Conservation (phyloP, 371 early-diverging fungal genomes). For the Sporodiniella umbellata region DNA sequence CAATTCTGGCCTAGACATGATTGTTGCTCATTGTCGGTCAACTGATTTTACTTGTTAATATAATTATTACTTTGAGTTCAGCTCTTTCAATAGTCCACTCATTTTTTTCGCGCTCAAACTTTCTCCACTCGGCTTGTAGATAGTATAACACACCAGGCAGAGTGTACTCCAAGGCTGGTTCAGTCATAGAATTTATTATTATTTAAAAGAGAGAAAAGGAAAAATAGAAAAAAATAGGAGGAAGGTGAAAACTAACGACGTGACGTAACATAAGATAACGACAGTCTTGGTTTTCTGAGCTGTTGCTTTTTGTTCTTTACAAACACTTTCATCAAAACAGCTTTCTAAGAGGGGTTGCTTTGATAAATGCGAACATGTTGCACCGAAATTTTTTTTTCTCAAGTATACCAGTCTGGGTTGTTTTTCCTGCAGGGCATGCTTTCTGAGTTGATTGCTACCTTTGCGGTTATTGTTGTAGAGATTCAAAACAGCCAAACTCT, state of each 20-base stretch:
- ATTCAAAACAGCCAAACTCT: no score
- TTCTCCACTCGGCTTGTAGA: conserved; percentile 83
- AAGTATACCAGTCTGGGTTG: neutral
- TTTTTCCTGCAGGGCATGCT: no score
- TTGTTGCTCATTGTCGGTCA: neutral
- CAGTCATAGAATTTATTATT: conserved; percentile 13
- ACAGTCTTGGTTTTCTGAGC: no score
- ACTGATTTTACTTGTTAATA: neutral
- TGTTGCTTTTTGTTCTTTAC: no score
- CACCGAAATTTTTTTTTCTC: neutral
- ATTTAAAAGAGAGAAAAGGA: neutral
- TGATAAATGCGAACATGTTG: no score
- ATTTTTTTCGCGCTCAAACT: conserved; percentile 83
- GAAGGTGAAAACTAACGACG: neutral
- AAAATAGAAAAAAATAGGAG: neutral
- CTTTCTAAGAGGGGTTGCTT: no score
- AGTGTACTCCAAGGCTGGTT: conserved; percentile 53
- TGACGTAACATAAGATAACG: neutral
- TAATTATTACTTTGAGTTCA: conserved; percentile 67
- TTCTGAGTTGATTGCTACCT: no score
- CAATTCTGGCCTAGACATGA: conserved; percentile 61
- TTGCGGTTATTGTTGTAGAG: neutral
- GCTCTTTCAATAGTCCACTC: conserved; percentile 87
- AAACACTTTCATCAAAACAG: no score
- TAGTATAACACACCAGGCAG: conserved; percentile 83